Evolutionary conservation across 2,329 filamentous ascomycete genomes (phyloP).

Genomic region (Scedosporium boydii): DNA sequence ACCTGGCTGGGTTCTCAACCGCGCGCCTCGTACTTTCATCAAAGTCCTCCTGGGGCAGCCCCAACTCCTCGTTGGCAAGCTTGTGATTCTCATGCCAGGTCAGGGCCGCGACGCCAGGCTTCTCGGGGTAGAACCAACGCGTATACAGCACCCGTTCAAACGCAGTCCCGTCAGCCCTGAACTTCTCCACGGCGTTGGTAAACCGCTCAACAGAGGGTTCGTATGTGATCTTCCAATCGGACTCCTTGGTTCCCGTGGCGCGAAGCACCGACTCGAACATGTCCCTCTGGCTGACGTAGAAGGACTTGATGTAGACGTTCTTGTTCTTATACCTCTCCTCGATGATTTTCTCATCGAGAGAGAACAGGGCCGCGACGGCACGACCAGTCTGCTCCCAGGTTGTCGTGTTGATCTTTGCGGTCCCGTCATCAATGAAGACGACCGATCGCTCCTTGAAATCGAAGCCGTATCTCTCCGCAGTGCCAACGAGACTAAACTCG

Average conservation of each 20-base stretch:
- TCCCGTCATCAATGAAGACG: constrained; percentile 47
- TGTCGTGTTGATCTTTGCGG: constrained; percentile 42
- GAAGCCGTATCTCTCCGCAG: constrained; percentile 32
- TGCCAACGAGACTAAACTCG: constrained; percentile 33
- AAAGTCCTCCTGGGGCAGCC: constrained; percentile 41
- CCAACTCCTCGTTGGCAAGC: constrained; percentile 37
- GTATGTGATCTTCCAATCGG: constrained; percentile 47
- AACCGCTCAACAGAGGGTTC: constrained; percentile 37
- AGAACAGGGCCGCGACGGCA: constrained; percentile 40
- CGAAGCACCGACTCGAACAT: constrained; percentile 52
- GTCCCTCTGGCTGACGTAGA: constrained; percentile 48
- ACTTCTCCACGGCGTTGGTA: constrained; percentile 28
- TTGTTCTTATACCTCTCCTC: constrained; percentile 30
- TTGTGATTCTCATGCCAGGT: constrained; percentile 25
- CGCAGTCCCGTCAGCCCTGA: constrained; percentile 29
- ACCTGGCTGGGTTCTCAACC: constrained; percentile 18
- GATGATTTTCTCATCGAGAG: constrained; percentile 34
- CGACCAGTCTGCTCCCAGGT: constrained; percentile 51
- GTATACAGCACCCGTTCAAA: constrained; percentile 42
- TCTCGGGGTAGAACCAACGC: constrained; percentile 33
- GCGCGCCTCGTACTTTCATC: constrained; percentile 41
- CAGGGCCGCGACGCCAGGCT: background rate
- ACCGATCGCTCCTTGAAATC: constrained; percentile 31
- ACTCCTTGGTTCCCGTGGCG: constrained; percentile 43
- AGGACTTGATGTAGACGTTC: constrained; percentile 41